A percentile compares a stretch with the other conserved stretches of the same genome.
These are phyloP conservation scores for Phytophthora tentaculata DNA, from an alignment of 352 stramenopile species.

Conservation along the genomic window DNA sequence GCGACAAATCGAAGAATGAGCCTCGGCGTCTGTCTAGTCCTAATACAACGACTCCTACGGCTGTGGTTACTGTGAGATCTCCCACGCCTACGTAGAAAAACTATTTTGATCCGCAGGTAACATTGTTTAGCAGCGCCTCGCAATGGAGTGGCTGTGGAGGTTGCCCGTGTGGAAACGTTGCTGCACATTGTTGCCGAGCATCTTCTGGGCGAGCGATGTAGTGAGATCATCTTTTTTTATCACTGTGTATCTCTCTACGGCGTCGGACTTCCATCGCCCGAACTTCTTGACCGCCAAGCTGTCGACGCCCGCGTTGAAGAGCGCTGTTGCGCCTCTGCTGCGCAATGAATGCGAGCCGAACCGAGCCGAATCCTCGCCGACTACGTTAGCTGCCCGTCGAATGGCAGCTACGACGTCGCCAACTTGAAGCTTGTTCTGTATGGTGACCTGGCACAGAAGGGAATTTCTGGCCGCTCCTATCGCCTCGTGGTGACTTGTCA, in stretches of 20 bases:
- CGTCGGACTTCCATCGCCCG: too few species aligned
- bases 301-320: not conserved
- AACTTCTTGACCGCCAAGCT: not conserved
- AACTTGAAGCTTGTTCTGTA: not conserved
- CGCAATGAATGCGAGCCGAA: conserved; percentile 7
- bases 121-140: too few species aligned
- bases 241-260: too few species aligned
- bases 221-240: too few species aligned
- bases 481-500: not conserved
- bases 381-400: not conserved
- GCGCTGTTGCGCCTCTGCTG: not conserved
- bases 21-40: not conserved
- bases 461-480: not conserved
- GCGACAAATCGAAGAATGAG: not conserved
- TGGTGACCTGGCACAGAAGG: conserved; percentile 4
- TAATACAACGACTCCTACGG: not conserved
- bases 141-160: too few species aligned
- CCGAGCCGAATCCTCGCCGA: not conserved
- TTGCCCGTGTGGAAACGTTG: too few species aligned
- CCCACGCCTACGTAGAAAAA: not conserved
- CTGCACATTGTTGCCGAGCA: too few species aligned
- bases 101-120: not conserved
- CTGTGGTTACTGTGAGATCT: not conserved
- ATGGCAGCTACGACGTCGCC: not conserved
- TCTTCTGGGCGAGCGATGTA: too few species aligned